Conservation (phyloP, 1,139 yeast species). For the Yamadazyma dendronema region DNA sequence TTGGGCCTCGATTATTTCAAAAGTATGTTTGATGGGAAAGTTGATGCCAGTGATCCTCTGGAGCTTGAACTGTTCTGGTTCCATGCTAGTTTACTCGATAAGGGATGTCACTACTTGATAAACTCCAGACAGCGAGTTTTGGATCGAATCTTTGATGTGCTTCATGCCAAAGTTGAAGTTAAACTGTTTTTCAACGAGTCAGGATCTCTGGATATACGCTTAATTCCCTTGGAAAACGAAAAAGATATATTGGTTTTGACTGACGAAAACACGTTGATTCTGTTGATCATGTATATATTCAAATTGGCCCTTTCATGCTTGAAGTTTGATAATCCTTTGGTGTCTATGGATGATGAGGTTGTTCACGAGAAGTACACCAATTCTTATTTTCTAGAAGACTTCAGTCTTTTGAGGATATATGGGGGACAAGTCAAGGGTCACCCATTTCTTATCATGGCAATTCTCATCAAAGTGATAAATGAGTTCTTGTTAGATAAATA, state of each 20-base stretch:
- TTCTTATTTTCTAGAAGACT: constrained; percentile 24
- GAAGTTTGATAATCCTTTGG: constrained; percentile 10
- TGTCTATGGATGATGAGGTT: constrained; percentile 4
- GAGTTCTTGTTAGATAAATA: constrained; percentile 17
- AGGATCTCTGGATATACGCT: neutral
- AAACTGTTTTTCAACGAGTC: constrained; percentile 4
- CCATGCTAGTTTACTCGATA: constrained; percentile 23
- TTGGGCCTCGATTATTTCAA: constrained; percentile 15
- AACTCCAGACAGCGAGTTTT: constrained; percentile 14
- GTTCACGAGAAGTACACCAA: constrained; percentile 12
- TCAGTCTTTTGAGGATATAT: constrained; percentile 27
- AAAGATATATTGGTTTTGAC: constrained; percentile 4
- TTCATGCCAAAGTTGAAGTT: constrained; percentile 11
- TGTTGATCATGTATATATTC: constrained; percentile 9
- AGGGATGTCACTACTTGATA: constrained; percentile 18
- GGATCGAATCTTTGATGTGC: constrained; percentile 8
- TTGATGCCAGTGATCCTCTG: constrained; percentile 1
- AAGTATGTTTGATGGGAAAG: constrained; percentile 1
- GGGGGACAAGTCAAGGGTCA: constrained; percentile 25
- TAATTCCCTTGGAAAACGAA: constrained; percentile 1
- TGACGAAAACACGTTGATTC: constrained; percentile 4
- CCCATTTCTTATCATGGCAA: constrained; percentile 20
- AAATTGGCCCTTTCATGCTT: constrained; percentile 9
- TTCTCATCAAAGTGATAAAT: constrained; percentile 21
- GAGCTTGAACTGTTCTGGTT: constrained; percentile 26